Evolutionary conservation across 139 green algal species (phyloP), one percentile per base, ranked within the genome.

Genomic region (Micractinium sp.): DNA sequence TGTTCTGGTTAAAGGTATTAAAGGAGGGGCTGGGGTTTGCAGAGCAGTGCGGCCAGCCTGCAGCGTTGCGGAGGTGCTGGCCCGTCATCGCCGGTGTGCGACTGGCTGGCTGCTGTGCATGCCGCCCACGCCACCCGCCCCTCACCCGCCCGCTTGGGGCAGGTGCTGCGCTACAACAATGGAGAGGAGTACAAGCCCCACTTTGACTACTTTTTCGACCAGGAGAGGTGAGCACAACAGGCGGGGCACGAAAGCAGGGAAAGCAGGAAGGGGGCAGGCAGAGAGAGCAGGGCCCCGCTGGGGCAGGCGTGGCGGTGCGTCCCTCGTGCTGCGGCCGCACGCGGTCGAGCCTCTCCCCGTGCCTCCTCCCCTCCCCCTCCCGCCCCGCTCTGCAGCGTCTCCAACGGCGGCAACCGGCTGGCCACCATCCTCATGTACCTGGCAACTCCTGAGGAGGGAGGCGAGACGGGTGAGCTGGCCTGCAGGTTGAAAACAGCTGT

Each of bases 371-470:
- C 33, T 1, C 33, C 39, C 74, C 74, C 15, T 53, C 13, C 35
- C 22, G n/a, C n/a, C n/a, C 73, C 60, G 14, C 63, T 31, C 7
- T 53, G 13, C 66, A 81, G 71, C 35, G 89, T 91, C 66, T 81
- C 90, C 20, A 93, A 94, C 27, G 95, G 95, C 75, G 95, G 95
- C 20, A 95, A 98, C 76, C 92, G 95, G 25, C 89, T 97, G 23
- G 95, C 95, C 36, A 97, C 95, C 9, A 90, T 97, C 73, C 93
- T 97, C 25, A 96, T 97, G 91, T 98, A 98, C 93, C 91, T 98
- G 81, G 81, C 88, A 0, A 91, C 89, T 0, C 47, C 76, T 4
- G 90, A 92, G 67, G 86, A 93, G 77, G 93, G 93, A 9, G 93
- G 93, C 5, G 93, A 95, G 81, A 95, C 93, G 13, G 83, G 83